Evolutionary conservation across 2,329 filamentous ascomycete genomes (phyloP).

Genomic region (Fonsecaea pedrosoi): DNA sequence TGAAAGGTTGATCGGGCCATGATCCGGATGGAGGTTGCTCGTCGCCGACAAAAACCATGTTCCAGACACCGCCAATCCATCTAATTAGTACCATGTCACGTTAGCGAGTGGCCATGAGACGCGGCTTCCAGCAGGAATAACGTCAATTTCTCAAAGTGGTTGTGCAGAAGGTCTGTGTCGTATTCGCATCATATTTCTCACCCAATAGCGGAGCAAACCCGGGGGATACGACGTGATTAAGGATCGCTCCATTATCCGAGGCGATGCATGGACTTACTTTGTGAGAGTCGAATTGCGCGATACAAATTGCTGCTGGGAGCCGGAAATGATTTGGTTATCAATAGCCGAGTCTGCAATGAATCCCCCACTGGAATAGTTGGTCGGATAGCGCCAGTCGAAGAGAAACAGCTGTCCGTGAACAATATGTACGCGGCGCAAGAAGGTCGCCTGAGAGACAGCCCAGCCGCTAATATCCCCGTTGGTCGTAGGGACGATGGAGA

Average conservation of each 20-base stretch:
- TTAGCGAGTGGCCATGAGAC: background rate
- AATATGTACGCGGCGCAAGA: background rate
- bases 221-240: background rate
- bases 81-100: background rate
- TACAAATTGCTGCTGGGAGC: slow-evolving; percentile 3
- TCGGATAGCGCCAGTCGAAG: slow-evolving; percentile 2
- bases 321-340: background rate
- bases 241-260: background rate
- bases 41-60: slow-evolving; percentile 2
- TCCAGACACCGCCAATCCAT: slow-evolving; percentile 3
- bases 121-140: background rate
- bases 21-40: background rate
- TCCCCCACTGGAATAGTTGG: slow-evolving; percentile 1
- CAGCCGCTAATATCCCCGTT: slow-evolving; percentile 3
- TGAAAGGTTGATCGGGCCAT: slow-evolving; percentile 5
- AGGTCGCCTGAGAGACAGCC: background rate
- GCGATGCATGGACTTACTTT: background rate
- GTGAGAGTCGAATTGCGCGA: slow-evolving; percentile 2
- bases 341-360: slow-evolving; percentile 1
- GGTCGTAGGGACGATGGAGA: background rate
- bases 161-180: background rate
- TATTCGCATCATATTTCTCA: background rate
- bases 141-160: background rate
- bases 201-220: no score
- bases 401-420: background rate